A percentile compares a stretch with the other conserved stretches of the same genome.
Evolutionary conservation across 2,329 filamentous ascomycete genomes (phyloP).

Genomic region (Penicillium vulpinum): DNA sequence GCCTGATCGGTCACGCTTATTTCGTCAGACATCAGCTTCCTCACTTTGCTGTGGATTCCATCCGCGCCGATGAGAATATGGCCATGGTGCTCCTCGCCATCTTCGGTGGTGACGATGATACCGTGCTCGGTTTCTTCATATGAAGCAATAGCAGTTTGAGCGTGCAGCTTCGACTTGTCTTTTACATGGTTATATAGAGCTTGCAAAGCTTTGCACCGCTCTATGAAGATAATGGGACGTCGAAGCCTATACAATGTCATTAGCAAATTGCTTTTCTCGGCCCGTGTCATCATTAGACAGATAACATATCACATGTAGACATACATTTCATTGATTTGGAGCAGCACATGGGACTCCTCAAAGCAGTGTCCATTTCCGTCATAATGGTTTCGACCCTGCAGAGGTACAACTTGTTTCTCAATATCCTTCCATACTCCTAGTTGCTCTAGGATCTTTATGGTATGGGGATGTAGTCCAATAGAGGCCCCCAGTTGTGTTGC

Average conservation of each 20-base stretch:
- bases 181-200: slow-evolving; percentile 19
- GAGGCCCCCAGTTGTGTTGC: slow-evolving; percentile 8
- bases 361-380: slow-evolving; percentile 9
- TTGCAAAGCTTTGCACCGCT: slow-evolving; percentile 19
- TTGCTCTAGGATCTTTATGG: slow-evolving; percentile 12
- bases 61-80: slow-evolving; percentile 43
- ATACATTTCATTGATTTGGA: slow-evolving; percentile 8
- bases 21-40: slow-evolving; percentile 31
- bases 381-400: slow-evolving; percentile 9
- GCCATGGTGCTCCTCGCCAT: slow-evolving; percentile 35
- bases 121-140: slow-evolving; percentile 17
- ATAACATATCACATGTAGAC: neutral
- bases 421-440: slow-evolving; percentile 14
- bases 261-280: neutral
- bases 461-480: slow-evolving; percentile 1
- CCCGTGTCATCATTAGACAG: neutral
- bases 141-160: slow-evolving; percentile 3
- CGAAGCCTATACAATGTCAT: slow-evolving; percentile 2
- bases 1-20: neutral
- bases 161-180: slow-evolving; percentile 11
- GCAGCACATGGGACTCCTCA: slow-evolving; percentile 6
- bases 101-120: slow-evolving; percentile 32
- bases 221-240: slow-evolving; percentile 21
- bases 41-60: slow-evolving; percentile 41
- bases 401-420: slow-evolving; percentile 9